Conservation (phyloP, 2,329 filamentous ascomycete species). For the Calcarisporium arbuscula region DNA sequence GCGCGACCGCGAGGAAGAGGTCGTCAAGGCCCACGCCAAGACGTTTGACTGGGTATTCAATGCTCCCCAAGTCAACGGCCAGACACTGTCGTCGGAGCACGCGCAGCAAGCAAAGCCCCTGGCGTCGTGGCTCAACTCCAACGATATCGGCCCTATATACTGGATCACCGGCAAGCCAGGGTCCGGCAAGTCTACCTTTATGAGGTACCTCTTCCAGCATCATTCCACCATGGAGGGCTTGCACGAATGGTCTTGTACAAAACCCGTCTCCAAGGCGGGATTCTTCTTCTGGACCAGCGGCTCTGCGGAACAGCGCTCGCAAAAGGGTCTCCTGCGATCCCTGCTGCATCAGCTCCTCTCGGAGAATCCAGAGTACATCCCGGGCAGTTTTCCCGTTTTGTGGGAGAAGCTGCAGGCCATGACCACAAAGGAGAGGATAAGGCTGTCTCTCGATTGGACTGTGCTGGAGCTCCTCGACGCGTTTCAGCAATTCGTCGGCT, state of each 20-base stretch:
- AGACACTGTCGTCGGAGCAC: too few relatives aligned
- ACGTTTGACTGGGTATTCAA: slow-evolving; percentile 33
- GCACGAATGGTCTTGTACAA: slow-evolving; percentile 18
- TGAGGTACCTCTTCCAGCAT: slow-evolving; percentile 29
- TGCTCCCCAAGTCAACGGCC: background rate
- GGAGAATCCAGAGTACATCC: slow-evolving; percentile 16
- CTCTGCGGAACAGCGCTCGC: slow-evolving; percentile 29
- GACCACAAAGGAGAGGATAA: slow-evolving; percentile 24
- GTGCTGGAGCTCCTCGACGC: slow-evolving; percentile 20
- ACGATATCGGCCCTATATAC: slow-evolving; percentile 19
- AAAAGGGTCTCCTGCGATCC: slow-evolving; percentile 28
- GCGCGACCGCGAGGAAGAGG: slow-evolving; percentile 23
- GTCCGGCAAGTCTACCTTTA: slow-evolving; percentile 40
- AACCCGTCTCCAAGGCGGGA: slow-evolving; percentile 24
- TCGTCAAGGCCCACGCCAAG: slow-evolving; percentile 20
- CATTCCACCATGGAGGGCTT: slow-evolving; percentile 9
- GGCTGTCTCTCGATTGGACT: slow-evolving; percentile 22
- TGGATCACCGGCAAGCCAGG: slow-evolving; percentile 37
- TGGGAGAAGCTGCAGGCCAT: slow-evolving; percentile 21
- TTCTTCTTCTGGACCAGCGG: slow-evolving; percentile 42
- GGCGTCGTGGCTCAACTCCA: slow-evolving; percentile 19
- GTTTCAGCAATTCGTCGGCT: slow-evolving; percentile 16
- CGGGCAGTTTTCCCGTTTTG: slow-evolving; percentile 18
- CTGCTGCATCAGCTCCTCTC: slow-evolving; percentile 29
- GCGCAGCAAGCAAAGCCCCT: slow-evolving; percentile 10